Conservation (phyloP, 2,329 filamentous ascomycete species). For the Monilinia aucupariae region DNA sequence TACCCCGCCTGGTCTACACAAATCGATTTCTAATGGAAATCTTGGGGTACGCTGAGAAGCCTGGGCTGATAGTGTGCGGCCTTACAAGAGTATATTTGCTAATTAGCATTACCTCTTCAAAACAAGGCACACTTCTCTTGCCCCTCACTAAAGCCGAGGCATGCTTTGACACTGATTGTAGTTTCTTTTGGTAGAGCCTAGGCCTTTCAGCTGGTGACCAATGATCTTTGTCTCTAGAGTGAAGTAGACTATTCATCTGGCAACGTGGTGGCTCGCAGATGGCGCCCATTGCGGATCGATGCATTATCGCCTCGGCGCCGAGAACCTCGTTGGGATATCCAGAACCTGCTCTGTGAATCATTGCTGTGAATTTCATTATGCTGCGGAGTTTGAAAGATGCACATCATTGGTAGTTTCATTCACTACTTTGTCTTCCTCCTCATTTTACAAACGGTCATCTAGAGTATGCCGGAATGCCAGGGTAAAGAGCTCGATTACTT, state of each 20-base stretch:
- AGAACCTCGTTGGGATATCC: not conserved
- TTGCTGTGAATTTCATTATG: not conserved
- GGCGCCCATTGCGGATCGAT: not conserved
- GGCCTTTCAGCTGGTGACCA: too few relatives aligned
- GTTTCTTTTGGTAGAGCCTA: not conserved
- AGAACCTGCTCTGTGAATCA: not conserved
- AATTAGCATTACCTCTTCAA: not conserved
- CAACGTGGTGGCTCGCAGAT: not conserved
- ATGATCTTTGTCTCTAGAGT: not conserved
- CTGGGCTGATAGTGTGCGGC: not conserved
- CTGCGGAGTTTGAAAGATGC: not conserved
- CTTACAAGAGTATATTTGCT: not conserved
- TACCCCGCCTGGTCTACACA: too few relatives aligned
- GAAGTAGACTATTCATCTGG: not conserved
- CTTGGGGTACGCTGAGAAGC: not conserved
- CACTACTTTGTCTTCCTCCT: not conserved
- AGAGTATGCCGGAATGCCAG: not conserved
- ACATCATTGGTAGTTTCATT: not conserved
- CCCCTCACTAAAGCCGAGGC: not conserved
- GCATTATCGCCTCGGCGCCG: not conserved
- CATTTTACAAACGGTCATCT: not conserved
- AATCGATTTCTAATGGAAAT: too few relatives aligned
- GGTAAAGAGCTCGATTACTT: not conserved
- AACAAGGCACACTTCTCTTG: not conserved
- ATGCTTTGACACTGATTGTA: not conserved